Conservation (phyloP, 306 rosid genomes). For the Arachis hypogaea region DNA sequence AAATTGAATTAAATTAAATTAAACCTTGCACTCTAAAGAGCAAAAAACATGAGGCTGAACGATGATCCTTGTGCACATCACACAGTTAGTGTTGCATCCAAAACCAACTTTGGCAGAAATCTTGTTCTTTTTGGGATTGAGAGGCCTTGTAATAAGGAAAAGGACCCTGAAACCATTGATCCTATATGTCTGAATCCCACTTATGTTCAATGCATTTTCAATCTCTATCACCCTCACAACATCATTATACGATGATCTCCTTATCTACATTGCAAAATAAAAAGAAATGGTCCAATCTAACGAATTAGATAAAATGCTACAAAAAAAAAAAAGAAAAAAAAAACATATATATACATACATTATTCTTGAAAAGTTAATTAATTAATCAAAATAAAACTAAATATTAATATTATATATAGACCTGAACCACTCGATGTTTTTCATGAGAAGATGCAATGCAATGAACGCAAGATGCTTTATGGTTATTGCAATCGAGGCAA, state of each 20-base stretch:
- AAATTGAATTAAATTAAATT: too few species aligned
- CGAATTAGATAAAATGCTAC: neutral
- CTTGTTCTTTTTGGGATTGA: slow-evolving; percentile 15
- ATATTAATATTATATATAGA: neutral
- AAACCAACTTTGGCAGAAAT: neutral
- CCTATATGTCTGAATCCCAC: slow-evolving; percentile 55
- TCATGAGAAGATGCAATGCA: slow-evolving; percentile 49
- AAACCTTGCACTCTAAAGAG: slow-evolving; percentile 75
- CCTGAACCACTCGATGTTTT: slow-evolving; percentile 57
- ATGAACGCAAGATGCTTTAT: slow-evolving; percentile 41
- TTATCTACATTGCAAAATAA: slow-evolving; percentile 45
- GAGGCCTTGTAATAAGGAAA: slow-evolving; percentile 51
- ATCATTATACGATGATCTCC: slow-evolving; percentile 60
- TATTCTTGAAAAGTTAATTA: neutral
- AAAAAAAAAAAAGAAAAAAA: too few species aligned
- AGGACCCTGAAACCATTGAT: slow-evolving; percentile 57
- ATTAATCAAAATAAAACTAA: neutral
- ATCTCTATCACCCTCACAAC: slow-evolving; percentile 55
- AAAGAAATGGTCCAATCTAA: neutral
- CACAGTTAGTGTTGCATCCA: slow-evolving; percentile 40
- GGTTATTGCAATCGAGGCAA: slow-evolving; percentile 50
- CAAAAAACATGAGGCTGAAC: slow-evolving; percentile 51
- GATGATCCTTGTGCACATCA: slow-evolving; percentile 48
- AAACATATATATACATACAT: too few species aligned
- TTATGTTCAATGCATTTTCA: slow-evolving; percentile 44